phyloP scores from a whole-genome alignment of 306 rosid species.

The Ceratonia siliqua region DNA sequence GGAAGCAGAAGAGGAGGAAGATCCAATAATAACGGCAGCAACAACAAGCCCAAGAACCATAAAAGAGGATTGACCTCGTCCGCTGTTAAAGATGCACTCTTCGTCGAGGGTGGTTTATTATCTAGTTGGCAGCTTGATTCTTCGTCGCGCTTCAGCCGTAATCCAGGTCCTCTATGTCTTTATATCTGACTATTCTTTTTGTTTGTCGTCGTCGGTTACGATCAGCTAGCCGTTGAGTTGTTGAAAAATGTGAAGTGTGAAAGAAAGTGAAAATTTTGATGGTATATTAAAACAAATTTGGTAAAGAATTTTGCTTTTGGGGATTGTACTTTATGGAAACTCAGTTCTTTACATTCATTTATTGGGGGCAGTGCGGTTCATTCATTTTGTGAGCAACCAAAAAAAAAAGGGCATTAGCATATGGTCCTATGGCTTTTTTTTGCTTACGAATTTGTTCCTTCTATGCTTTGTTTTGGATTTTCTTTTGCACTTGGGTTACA shows the following conservation, averaged over 20 bases:
- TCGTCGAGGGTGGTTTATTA: constrained; percentile 76
- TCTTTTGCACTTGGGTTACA: constrained; percentile 39
- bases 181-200: neutral
- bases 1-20: constrained; percentile 54
- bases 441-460: constrained; percentile 6
- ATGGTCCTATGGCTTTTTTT: neutral
- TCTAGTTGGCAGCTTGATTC: constrained; percentile 64
- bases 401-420: neutral
- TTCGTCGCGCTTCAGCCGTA: constrained; percentile 29
- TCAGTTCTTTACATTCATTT: neutral
- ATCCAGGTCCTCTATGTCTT: constrained; percentile 50
- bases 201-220: neutral
- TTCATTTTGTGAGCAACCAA: constrained; percentile 14
- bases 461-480: constrained; percentile 30
- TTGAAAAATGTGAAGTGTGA: neutral
- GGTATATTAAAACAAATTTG: neutral
- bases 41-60: constrained; percentile 29
- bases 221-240: constrained; percentile 18
- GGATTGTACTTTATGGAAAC: neutral
- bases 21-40: constrained; percentile 29
- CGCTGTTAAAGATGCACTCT: constrained; percentile 36
- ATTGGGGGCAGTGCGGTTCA: neutral
- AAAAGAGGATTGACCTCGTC: constrained; percentile 44
- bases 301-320: neutral
- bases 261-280: neutral